Evolutionary conservation across 441 rosid genomes (phyloP), one percentile per base, ranked within the genome.

Genomic region (Hura crepitans): DNA sequence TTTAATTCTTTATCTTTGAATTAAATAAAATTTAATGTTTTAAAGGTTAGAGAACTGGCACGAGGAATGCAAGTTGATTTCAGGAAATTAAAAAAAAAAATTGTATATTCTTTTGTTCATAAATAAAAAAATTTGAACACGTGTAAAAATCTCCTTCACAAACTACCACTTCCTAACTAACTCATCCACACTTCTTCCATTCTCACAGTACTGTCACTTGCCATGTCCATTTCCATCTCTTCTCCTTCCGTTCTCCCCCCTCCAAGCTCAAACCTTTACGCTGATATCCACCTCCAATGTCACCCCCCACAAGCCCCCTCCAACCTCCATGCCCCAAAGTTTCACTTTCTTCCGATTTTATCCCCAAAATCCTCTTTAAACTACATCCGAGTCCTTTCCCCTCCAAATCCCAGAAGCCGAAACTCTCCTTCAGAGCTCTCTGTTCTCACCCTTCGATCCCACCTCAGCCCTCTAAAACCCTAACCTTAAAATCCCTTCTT

Each of bases 141-240:
- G 87, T 82, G 80, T 77, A 74, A 80, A 75, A 78, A 39, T 43
- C 72, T 81, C 78, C 73, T 72, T 81, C 87, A 85, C 86, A 85
- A 30, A 81, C 66, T 59, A 56, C 59, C 71, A 69, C 74, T 71
- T 62, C 70, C 42, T 56, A 62, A 37, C 31, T 76, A 15, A 33
- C 33, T 75, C 37, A 30, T 65, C 65, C 46, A 25, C 31, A 20
- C 66, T 23, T 35, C 47, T 61, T 18, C 49, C 13, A 1, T 58
- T 4, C 43, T 37, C 51, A 6, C 22, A 2, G 49, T 47, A 6
- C 17, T 12, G 20, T 6, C 7, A 28, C 62, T 53, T 42, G 62
- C 70, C 77, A 81, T 77, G 81, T 66, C 80, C 83, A 75, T 72
- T 72, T 66, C 80, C 80, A 56, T 80, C 20, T 30, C 71, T 50